Evolutionary conservation across 2,329 filamentous ascomycete genomes (phyloP), one percentile per base, ranked within the genome.

Genomic region (Fusarium algeriense): DNA sequence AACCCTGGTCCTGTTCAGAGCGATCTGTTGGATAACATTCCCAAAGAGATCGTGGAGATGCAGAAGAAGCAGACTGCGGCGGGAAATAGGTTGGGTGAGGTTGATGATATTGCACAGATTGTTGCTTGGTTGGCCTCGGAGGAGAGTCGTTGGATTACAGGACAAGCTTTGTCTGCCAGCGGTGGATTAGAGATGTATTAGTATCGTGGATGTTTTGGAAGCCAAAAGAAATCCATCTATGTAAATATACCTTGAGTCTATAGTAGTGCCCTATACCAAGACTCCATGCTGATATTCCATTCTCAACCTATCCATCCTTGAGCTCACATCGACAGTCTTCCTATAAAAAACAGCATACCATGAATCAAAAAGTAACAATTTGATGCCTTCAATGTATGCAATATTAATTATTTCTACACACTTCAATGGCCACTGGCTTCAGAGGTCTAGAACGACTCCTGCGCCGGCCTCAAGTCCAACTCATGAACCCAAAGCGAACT

Each of bases 1-100:
- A 85, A 85, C 23, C 88, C 89, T 0, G 89, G 89, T 0, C 88
- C 89, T 0, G 86, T 89, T 9, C 79, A 86, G 78, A 89, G 83
- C 34, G 87, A 89, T 11, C 85, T 91, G 84, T 75, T 90, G 28
- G 84, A 85, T 19, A 82, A 85, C 8, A 73, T 72, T 20, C 69
- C 69, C 0, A 57, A 63, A 2, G 65, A 72, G 3, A 73, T 72
- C 9, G 40, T 70, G 2, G 58, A 48, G 0, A 70, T 60, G 37
- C 69, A 72, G 37, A 72, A 73, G 45, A 69, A 49, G 23, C 69
- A 79, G 23, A 91, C 88, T 9, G 83, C 86, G 0, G 80, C 89
- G 0, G 80, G 85, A 67, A 81, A 86, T 43, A 78, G 88, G 12
- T 65, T 88, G 5, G 89, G 87, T 0, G 86, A 78, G 15, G 73